phyloP scores from a whole-genome alignment of 2,329 filamentous ascomycete genomes.

The Mariannaea elegans region DNA sequence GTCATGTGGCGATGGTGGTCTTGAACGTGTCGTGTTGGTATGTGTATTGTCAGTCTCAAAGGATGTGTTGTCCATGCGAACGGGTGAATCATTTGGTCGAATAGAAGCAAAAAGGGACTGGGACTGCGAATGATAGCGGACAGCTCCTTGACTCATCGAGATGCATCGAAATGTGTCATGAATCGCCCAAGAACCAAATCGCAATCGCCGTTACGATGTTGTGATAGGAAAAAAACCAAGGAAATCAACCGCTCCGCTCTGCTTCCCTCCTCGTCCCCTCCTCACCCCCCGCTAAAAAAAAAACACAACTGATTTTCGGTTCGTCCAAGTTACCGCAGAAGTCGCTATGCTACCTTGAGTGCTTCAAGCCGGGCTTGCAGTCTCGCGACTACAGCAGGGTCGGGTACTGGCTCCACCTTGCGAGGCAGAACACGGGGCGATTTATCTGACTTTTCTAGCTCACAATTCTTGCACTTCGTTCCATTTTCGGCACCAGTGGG shows the following conservation, averaged over 20 bases:
- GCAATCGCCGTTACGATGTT: conserved; percentile 26
- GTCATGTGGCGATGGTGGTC: conserved; percentile 22
- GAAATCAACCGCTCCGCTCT: conserved; percentile 34
- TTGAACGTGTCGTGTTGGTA: conserved; percentile 19
- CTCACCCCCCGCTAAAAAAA: conserved; percentile 18
- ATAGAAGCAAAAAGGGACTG: conserved; percentile 25
- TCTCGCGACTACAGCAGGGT: conserved; percentile 66
- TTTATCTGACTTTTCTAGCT: conserved; percentile 65
- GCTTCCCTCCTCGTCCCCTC: conserved; percentile 23
- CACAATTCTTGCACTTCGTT: conserved; percentile 67
- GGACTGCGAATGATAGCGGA: conserved; percentile 20
- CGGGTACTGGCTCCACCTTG: conserved; percentile 68
- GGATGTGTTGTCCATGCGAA: conserved; percentile 26
- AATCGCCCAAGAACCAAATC: conserved; percentile 20
- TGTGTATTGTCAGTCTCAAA: conserved; percentile 14
- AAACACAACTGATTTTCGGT: neutral
- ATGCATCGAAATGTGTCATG: conserved; percentile 18
- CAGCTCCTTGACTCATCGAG: conserved; percentile 25
- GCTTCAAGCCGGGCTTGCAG: conserved; percentile 64
- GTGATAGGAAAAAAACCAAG: conserved; percentile 19
- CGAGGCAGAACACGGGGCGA: conserved; percentile 68
- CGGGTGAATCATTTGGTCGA: conserved; percentile 22
- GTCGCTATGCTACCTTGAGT: conserved; percentile 48
- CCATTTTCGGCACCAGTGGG: conserved; percentile 59
- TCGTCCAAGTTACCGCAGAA: neutral